Conservation (phyloP, 2,329 filamentous ascomycete species). For the Colletotrichum zoysiae region DNA sequence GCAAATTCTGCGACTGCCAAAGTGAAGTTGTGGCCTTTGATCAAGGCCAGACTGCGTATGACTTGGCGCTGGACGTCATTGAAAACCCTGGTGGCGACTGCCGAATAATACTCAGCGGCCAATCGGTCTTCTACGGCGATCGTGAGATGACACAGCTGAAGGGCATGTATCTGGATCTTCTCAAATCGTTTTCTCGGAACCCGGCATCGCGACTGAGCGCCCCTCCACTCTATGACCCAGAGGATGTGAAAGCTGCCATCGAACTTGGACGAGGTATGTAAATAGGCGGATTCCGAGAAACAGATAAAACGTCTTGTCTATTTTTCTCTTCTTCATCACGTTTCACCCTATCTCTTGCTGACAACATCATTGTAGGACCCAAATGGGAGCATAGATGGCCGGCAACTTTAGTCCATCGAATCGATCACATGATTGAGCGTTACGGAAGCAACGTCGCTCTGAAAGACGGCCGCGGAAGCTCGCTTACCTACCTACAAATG, state of each 20-base stretch:
- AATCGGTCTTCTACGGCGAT: neutral
- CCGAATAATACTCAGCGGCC: neutral
- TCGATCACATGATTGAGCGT: constrained; percentile 1
- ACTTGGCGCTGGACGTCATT: constrained; percentile 10
- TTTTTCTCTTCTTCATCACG: no score
- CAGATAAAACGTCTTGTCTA: no score
- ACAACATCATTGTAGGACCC: no score
- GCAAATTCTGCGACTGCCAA: neutral
- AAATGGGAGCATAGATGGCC: no score
- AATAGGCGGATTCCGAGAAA: no score
- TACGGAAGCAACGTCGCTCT: neutral
- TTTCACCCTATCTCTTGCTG: no score
- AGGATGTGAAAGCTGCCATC: no score
- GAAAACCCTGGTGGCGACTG: neutral
- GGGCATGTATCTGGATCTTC: neutral
- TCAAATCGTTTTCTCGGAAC: neutral
- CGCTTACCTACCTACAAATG: neutral
- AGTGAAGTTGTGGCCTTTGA: neutral
- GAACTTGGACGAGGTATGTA: constrained; percentile 3
- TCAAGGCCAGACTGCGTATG: constrained; percentile 5
- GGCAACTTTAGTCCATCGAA: neutral
- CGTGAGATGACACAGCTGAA: neutral
- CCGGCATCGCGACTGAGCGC: neutral
- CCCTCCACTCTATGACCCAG: no score
- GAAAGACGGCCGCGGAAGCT: no score